phyloP scores from a whole-genome alignment of 73 alveolate genomes.

The Blepharisma stoltei region DNA sequence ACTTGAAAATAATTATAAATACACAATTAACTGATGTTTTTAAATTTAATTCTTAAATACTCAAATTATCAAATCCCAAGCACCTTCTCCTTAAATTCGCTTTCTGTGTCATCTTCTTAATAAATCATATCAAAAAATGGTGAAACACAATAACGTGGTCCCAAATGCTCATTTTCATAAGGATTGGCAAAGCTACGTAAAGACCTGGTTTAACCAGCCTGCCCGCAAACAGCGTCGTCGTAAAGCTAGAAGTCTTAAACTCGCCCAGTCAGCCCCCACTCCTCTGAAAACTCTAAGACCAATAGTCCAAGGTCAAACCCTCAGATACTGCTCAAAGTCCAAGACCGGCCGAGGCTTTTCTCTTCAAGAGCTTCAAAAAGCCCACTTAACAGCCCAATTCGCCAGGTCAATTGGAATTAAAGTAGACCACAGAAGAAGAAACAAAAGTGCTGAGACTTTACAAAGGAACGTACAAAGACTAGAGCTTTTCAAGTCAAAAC shows the following conservation, averaged over 20 bases:
- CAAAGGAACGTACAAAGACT: constrained; percentile 89
- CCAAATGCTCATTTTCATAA: constrained; percentile 82
- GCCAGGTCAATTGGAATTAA: constrained; percentile 97
- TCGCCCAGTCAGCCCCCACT: constrained; percentile 62
- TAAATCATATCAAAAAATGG: neutral
- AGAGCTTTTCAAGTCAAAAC: constrained; percentile 82
- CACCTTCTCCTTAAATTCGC: too few species aligned
- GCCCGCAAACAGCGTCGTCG: constrained; percentile 73
- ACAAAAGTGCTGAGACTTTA: constrained; percentile 79
- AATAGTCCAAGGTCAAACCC: constrained; percentile 73
- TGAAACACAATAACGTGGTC: constrained; percentile 62
- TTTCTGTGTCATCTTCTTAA: too few species aligned
- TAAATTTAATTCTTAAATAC: too few species aligned
- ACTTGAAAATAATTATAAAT: too few species aligned
- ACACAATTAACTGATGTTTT: too few species aligned
- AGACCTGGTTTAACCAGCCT: constrained; percentile 87
- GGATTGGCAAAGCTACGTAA: constrained; percentile 83
- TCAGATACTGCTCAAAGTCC: constrained; percentile 72
- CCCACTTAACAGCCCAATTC: constrained; percentile 79
- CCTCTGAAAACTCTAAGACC: constrained; percentile 82
- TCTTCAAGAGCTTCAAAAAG: constrained; percentile 84
- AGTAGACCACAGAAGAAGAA: constrained; percentile 97
- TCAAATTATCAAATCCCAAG: too few species aligned
- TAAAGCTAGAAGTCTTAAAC: constrained; percentile 49
- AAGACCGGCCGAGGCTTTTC: constrained; percentile 97